Evolutionary conservation across 2,329 filamentous ascomycete genomes (phyloP), one percentile per base, ranked within the genome.

Genomic region (Sphaerulina vaccinii): DNA sequence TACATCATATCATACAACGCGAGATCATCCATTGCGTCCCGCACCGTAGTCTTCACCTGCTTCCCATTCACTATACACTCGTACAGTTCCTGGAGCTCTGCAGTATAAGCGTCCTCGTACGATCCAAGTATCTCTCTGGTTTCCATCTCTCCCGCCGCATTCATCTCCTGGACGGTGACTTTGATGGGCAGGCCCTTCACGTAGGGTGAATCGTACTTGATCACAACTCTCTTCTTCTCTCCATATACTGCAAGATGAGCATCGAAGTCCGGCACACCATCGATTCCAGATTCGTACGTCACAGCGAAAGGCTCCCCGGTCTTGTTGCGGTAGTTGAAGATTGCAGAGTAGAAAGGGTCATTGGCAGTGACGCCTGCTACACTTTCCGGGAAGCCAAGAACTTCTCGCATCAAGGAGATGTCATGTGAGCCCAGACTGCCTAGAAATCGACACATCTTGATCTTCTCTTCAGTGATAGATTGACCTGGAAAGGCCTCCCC

Each of bases 181-280:
- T 70, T 75, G 19, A 80, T 76, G 0, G 77, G 76, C 1, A 82
- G 65, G 0, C 75, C 79, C 57, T 80, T 81, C n/a, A 82, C 70
- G 50, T 78, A 82, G 0, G 81, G 82, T 0, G 79, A 78, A 50
- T 85, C 79, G 56, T 79, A 82, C 29, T 77, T 62, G 9, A 85
- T 70, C 1, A 69, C 72, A 0, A 85, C 76, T 0, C 75, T 76
- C 67, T 84, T 85, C 5, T 73, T 68, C 13, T 70, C 63, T 0
- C 75, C 75, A 56, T 81, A 84, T 0, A 85, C 70, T 2, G 75
- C 75, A 5, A 82, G 63, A 37, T 76, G 71, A 0, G 79, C 76
- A 48, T 82, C 79, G 43, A 82, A 81, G 0, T 67, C 59, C 0
- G 80, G 78, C 1, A 85, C 73, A 0, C 64, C 60, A 56, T 79